Evolutionary conservation across 306 rosid genomes (phyloP), one percentile per base, ranked within the genome.

Genomic region (Quercus suber): DNA sequence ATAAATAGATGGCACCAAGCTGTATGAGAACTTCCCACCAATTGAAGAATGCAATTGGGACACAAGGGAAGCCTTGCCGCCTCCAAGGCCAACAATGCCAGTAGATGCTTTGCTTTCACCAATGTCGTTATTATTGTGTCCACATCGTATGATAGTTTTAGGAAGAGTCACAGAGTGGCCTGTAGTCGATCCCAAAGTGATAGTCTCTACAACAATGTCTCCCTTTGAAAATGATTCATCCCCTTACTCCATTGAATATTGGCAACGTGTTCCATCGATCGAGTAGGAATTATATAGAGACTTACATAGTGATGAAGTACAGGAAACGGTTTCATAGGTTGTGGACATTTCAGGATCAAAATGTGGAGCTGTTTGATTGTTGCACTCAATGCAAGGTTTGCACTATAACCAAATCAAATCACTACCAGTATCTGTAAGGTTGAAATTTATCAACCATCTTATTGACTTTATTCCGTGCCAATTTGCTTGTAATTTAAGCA

Each of bases 351-450:
- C 13, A 4, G 88, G 90, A 6, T 86, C 35, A 28, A 92, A 92
- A 4, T 81, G 10, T 1, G 91, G 91, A 4, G 52, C 55, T 0
- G 25, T 35, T 70, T 92, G 92, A 8, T 27, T 19, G 86, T 70
- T 88, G 55, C 97, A 92, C 0, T 1, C 0, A 0, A 7, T 0
- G 75, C 97, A 92, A 5, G 92, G 97, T 9, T 51, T 0, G 78
- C 97, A 92, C 12, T 90, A 94, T 0, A 79, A 51, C 97, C 97
- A 92, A 6, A 80, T 59, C 5, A 92, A 69, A 58, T 79, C 86
- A 52, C 97, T 92, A 2, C 92, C 91, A 0, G 92, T 92, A 33
- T 92, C 97, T 21, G 21, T 21, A 21, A 21, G 21, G 21, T 21
- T 21, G 21, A 21, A 21, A 21, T 21, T 21, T 21, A 21, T 21